Evolutionary conservation across 2,329 filamentous ascomycete genomes (phyloP), one percentile per base, ranked within the genome.

Genomic region (Colletotrichum chrysophilum): DNA sequence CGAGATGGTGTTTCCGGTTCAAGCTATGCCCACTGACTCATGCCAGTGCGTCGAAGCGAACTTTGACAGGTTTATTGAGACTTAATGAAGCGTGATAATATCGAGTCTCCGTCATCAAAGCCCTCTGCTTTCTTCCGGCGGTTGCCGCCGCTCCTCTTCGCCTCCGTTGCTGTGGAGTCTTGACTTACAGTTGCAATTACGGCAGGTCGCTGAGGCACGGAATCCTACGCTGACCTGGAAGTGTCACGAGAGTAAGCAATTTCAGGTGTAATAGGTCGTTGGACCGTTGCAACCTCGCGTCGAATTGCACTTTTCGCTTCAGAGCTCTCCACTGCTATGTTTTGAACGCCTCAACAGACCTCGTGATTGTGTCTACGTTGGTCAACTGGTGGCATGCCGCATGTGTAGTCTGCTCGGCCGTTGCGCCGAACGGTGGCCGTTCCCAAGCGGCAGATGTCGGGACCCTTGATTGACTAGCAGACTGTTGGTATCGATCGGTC

Each of bases 1-100:
- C 28, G 55, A 67, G 36, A 66, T 43, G 72, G 21, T 34, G 32
- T 56, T n/a, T 67, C 38, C 55, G 71, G 68, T 71, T 62, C 36
- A 72, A 65, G 64, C 61, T 56, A 32, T 72, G 36, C n/a, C 24
- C 12, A 67, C 72, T 75, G 72, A 75, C 72, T 75, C 72, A 62
- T 24, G 55, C n/a, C 66, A 48, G 38, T 30, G 61, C 72, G 28
- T 48, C 10, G 26, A 71, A 64, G 48, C 68, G 71, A 58, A 71
- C 36, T 66, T 61, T 66, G 71, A 61, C 72, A 72, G 62, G 68
- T 67, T 75, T 55, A 28, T 71, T 61, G 55, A 64, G 52, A 32
- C 68, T 71, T 72, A 55, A 72, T 18, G 62, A 65, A 18, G 30
- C 55, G 24, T 61, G 55, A 66, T 75, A 67, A 61, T 56, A 26